These are phyloP conservation scores for Mrakia gelida DNA, from an alignment of 768 basidiomycete species.

Conservation along the genomic window DNA sequence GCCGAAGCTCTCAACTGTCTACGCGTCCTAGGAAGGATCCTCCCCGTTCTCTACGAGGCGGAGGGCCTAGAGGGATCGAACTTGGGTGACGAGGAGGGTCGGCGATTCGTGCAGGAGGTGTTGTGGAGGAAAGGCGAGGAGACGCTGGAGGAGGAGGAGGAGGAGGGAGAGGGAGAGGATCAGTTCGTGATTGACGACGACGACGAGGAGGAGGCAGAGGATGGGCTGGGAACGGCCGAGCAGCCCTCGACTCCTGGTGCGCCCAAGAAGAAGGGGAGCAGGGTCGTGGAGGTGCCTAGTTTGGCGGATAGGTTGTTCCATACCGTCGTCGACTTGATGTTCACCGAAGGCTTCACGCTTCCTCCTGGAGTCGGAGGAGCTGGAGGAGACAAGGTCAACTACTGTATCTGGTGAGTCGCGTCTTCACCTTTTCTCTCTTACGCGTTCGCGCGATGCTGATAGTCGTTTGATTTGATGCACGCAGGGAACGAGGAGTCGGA, in stretches of 20 bases:
- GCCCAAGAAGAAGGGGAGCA: conserved; percentile 45
- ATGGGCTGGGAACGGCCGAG: conserved; percentile 19
- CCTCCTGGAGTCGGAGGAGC: conserved; percentile 50
- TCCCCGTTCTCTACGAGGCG: conserved; percentile 73
- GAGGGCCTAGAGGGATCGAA: conserved; percentile 32
- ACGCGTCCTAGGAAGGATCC: conserved; percentile 78
- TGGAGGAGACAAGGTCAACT: conserved; percentile 47
- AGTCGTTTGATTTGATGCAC: not conserved
- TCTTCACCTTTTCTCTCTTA: too few species aligned
- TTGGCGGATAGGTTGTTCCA: conserved; percentile 63
- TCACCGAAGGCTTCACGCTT: conserved; percentile 90
- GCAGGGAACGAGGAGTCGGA: conserved; percentile 82
- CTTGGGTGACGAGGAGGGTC: conserved; percentile 8
- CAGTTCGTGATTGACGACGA: conserved; percentile 92
- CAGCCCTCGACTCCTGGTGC: conserved; percentile 34
- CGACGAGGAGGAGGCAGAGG: conserved; percentile 43
- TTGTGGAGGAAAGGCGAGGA: conserved; percentile 69
- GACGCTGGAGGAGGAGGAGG: conserved; percentile 47
- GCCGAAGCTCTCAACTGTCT: conserved; percentile 84
- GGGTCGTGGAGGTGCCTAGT: conserved; percentile 53
- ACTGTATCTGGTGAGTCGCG: conserved; percentile 65
- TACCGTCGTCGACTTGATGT: conserved; percentile 66
- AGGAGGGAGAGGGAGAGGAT: conserved; percentile 22
- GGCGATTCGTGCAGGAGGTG: conserved; percentile 65
- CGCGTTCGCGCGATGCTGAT: too few species aligned